Conservation (phyloP, 2,329 filamentous ascomycete species). For the Paecilomyces formosus region DNA sequence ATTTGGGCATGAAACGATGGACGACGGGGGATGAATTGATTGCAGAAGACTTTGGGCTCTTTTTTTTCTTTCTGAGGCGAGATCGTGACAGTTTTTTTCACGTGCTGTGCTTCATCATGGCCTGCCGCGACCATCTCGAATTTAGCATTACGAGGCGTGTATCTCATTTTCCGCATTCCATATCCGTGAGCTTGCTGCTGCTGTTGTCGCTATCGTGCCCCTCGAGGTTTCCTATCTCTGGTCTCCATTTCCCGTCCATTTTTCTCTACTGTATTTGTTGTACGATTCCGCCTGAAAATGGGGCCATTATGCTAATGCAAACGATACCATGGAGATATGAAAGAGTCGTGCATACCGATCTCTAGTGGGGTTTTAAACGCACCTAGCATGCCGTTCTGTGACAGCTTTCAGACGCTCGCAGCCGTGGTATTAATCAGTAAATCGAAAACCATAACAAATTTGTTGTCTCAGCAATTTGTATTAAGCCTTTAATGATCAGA, state of each 20-base stretch:
- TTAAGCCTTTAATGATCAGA: not conserved
- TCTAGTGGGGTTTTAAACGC: not conserved
- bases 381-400: not conserved
- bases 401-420: no score
- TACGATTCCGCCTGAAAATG: not conserved
- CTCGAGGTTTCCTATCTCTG: not conserved
- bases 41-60: not conserved
- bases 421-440: no score
- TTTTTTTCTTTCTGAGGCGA: not conserved
- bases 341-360: not conserved
- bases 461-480: not conserved
- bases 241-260: not conserved
- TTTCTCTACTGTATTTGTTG: not conserved
- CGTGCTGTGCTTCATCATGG: not conserved
- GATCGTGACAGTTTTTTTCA: not conserved
- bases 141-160: not conserved
- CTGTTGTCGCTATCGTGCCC: not conserved
- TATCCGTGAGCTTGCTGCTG: not conserved
- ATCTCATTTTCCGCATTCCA: not conserved
- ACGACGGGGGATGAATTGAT: not conserved
- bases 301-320: not conserved
- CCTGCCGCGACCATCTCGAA: not conserved
- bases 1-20: not conserved
- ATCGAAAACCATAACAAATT: not conserved
- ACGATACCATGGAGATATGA: not conserved